Conservation (phyloP, 768 basidiomycete species). For the Leccinum boreale region DNA sequence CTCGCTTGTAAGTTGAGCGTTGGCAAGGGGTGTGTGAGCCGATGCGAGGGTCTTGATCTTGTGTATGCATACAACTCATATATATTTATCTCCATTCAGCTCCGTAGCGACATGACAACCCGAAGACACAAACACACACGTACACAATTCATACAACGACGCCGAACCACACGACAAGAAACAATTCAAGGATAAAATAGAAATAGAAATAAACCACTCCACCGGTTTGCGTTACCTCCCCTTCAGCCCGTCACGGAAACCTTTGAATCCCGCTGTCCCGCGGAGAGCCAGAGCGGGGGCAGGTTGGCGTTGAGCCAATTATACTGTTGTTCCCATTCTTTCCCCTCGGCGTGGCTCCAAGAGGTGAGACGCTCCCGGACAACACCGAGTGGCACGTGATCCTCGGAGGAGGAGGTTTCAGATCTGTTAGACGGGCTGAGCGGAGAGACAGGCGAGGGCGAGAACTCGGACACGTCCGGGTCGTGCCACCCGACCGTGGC, state of each 20-base stretch:
- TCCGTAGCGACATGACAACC: not conserved
- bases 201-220: not conserved
- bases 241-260: not conserved
- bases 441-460: conserved; percentile 8
- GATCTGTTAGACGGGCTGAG: conserved; percentile 21
- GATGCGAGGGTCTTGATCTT: not conserved
- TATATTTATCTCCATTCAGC: no score
- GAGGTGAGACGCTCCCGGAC: conserved; percentile 8
- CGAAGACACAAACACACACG: not conserved
- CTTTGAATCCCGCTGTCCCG: not conserved
- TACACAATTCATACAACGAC: not conserved
- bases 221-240: not conserved
- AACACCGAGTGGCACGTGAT: conserved; percentile 14
- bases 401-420: conserved; percentile 5
- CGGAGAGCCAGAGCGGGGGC: not conserved
- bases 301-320: not conserved
- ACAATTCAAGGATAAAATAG: not conserved
- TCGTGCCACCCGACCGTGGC: conserved; percentile 11
- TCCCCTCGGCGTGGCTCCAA: not conserved
- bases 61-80: no score
- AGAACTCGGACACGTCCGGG: conserved; percentile 4
- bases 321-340: not conserved
- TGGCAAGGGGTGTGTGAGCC: not conserved
- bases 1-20: not conserved
- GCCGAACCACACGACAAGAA: not conserved